Conservation (phyloP, 2,329 filamentous ascomycete species). For the Aspergillus sp. region DNA sequence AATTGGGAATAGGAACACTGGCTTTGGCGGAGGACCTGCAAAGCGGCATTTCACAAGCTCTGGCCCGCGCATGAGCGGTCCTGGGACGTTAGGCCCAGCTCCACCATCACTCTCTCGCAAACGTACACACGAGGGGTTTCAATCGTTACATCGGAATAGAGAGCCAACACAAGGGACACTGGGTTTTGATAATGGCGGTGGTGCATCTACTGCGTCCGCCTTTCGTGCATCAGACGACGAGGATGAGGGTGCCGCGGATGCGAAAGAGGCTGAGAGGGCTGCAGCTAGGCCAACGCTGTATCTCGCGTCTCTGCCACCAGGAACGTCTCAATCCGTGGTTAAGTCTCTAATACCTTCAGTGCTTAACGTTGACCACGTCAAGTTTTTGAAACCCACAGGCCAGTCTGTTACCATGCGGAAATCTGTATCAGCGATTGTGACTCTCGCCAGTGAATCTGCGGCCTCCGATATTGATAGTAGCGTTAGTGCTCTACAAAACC, state of each 20-base stretch:
- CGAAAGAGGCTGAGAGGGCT: slow-evolving; percentile 47
- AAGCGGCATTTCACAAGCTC: slow-evolving; percentile 63
- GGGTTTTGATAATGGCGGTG: slow-evolving; percentile 37
- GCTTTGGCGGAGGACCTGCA: slow-evolving; percentile 41
- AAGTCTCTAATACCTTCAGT: slow-evolving; percentile 52
- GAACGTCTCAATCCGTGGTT: slow-evolving; percentile 51
- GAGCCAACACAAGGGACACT: slow-evolving; percentile 39
- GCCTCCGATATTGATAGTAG: slow-evolving; percentile 79
- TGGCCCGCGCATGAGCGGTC: slow-evolving; percentile 49
- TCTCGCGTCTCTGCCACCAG: slow-evolving; percentile 54
- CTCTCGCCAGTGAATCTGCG: slow-evolving; percentile 75
- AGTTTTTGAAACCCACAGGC: slow-evolving; percentile 61
- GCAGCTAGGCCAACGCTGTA: slow-evolving; percentile 57
- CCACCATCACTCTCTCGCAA: slow-evolving; percentile 44
- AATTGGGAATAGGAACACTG: slow-evolving; percentile 34
- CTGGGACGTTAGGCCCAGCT: slow-evolving; percentile 49
- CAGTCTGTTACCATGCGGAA: slow-evolving; percentile 60
- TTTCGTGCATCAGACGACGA: slow-evolving; percentile 48
- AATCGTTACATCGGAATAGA: slow-evolving; percentile 40
- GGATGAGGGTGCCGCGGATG: slow-evolving; percentile 40
- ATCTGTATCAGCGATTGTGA: slow-evolving; percentile 75
- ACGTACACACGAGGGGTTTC: slow-evolving; percentile 44
- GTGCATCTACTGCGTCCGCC: slow-evolving; percentile 33
- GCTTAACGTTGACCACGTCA: slow-evolving; percentile 70
- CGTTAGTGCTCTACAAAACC: slow-evolving; percentile 76